phyloP scores from a whole-genome alignment of 371 early-diverging fungal genomes.

The Mortierella sp. region DNA sequence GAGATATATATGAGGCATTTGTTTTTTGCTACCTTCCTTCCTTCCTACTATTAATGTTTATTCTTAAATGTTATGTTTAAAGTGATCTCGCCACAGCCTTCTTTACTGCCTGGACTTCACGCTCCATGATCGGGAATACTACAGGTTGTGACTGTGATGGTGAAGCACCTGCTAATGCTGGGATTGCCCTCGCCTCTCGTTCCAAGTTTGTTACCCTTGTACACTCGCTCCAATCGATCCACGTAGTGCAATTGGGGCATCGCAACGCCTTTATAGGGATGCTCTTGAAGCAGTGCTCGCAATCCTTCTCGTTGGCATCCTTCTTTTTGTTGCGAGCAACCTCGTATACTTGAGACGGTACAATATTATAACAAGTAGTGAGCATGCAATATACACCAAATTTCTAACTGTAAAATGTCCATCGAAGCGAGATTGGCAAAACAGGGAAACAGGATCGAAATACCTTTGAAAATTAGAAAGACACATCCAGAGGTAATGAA shows the following conservation, averaged over 20 bases:
- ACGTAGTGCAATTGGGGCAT: constrained; percentile 35
- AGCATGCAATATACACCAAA: too few species aligned
- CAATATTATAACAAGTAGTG: too few species aligned
- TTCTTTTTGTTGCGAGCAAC: neutral
- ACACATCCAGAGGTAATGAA: too few species aligned
- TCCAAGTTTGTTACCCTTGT: constrained; percentile 24
- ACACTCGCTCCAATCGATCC: constrained; percentile 47
- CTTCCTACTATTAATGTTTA: too few species aligned
- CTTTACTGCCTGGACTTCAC: neutral
- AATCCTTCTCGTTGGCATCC: constrained; percentile 7
- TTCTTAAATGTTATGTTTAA: too few species aligned
- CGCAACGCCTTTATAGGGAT: constrained; percentile 34
- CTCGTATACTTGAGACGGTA: neutral
- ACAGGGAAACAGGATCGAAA: constrained; percentile 37
- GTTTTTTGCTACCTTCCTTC: too few species aligned
- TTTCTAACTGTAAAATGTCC: too few species aligned
- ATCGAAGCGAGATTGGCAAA: too few species aligned
- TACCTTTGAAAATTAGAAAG: too few species aligned
- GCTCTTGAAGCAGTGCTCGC: constrained; percentile 39
- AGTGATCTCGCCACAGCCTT: too few species aligned
- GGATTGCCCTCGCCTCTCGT: neutral
- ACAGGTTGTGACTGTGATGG: neutral
- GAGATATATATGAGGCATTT: too few species aligned
- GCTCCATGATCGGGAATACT: neutral
- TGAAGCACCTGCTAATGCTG: neutral